Percentiles rank a stretch among this genome's conserved stretches.
phyloP scores from a whole-genome alignment of 116 monocot genomes.

The Iris pallida region DNA sequence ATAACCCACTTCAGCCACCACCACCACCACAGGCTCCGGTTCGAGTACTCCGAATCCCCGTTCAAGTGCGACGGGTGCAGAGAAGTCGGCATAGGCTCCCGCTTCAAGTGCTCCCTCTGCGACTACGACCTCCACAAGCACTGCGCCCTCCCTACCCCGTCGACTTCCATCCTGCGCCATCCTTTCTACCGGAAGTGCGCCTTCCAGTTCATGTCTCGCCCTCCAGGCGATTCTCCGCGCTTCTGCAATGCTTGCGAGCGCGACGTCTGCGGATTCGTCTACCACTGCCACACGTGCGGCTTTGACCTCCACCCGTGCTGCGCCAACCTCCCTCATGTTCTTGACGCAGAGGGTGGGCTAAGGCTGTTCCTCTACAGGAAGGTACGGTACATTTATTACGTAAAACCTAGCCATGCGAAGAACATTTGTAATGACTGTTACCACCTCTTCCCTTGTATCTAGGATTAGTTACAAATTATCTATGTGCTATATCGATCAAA shows the following conservation, averaged over 20 bases:
- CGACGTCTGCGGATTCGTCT: constrained; percentile 67
- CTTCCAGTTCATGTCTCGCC: constrained; percentile 70
- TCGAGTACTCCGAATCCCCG: constrained; percentile 72
- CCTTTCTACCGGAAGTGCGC: constrained; percentile 89
- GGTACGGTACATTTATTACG: constrained; percentile 12
- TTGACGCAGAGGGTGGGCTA: constrained; percentile 51
- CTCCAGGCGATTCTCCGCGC: constrained; percentile 55
- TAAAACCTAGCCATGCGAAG: too few relatives aligned
- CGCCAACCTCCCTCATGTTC: constrained; percentile 63
- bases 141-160: constrained; percentile 43
- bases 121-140: constrained; percentile 96
- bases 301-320: constrained; percentile 98
- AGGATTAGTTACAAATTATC: too few relatives aligned
- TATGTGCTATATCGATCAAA: too few relatives aligned
- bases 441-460: too few relatives aligned
- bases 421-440: too few relatives aligned
- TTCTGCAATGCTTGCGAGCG: constrained; percentile 87
- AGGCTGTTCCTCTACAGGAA: constrained; percentile 59
- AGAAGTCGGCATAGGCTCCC: constrained; percentile 87
- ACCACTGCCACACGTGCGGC: constrained; percentile 81
- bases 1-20: constrained; percentile 85
- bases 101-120: constrained; percentile 70
- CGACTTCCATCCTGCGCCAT: constrained; percentile 40
- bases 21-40: constrained; percentile 79
- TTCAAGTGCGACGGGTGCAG: constrained; percentile 95